These are phyloP conservation scores for Stenogyne calaminthoides DNA, from an alignment of 305 asterid species.

Conservation along the genomic window DNA sequence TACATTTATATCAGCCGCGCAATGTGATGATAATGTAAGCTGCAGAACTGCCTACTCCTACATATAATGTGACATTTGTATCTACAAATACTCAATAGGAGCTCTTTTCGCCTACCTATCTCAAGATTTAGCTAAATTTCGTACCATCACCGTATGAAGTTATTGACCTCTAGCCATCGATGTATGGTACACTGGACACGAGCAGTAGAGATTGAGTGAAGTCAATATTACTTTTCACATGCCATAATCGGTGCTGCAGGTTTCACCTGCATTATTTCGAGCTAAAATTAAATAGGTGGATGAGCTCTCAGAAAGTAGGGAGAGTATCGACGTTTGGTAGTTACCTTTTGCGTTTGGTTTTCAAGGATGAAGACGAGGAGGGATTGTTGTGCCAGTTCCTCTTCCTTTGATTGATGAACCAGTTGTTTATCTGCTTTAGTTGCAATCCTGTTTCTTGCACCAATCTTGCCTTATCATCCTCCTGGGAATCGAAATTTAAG, in stretches of 20 bases:
- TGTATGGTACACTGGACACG: background rate
- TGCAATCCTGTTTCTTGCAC: slow-evolving; percentile 50
- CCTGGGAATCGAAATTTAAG: slow-evolving; percentile 28
- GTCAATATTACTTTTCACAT: background rate
- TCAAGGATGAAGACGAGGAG: slow-evolving; percentile 36
- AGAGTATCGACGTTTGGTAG: background rate
- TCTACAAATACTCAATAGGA: background rate
- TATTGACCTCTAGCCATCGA: background rate
- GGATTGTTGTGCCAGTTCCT: slow-evolving; percentile 57
- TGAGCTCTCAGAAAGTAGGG: background rate
- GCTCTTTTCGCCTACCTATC: background rate
- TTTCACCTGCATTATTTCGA: slow-evolving; percentile 22
- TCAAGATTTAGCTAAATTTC: background rate
- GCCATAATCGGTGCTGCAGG: background rate
- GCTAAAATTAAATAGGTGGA: background rate
- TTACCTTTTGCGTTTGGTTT: slow-evolving; percentile 36
- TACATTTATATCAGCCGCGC: background rate
- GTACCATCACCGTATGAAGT: background rate
- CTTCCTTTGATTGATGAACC: slow-evolving; percentile 50
- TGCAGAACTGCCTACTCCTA: background rate
- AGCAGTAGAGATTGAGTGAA: background rate
- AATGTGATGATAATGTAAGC: background rate
- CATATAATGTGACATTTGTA: background rate
- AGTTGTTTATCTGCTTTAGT: slow-evolving; percentile 46
- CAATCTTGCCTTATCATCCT: slow-evolving; percentile 52